phyloP scores from a whole-genome alignment of 2,329 filamentous ascomycete species.

The Apiospora aurea region DNA sequence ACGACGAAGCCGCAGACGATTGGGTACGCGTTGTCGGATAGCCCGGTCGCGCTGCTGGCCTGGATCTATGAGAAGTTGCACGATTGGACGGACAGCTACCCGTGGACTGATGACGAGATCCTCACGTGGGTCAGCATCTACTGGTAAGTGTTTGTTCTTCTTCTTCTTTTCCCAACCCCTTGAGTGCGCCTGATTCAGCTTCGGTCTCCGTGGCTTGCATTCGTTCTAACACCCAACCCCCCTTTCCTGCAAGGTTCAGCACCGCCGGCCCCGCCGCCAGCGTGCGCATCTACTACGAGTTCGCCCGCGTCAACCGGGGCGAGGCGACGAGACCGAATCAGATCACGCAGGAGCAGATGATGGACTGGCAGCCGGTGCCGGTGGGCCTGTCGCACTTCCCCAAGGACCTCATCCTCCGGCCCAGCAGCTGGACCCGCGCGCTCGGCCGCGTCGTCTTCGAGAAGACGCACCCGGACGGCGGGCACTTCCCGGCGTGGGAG shows the following conservation, averaged over 20 bases:
- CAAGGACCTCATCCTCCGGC: slow-evolving; percentile 55
- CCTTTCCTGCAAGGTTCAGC: slow-evolving; percentile 61
- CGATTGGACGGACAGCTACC: slow-evolving; percentile 76
- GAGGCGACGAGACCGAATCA: slow-evolving; percentile 49
- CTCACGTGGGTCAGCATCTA: slow-evolving; percentile 79
- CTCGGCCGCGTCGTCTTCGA: slow-evolving; percentile 60
- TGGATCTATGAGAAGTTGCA: slow-evolving; percentile 85
- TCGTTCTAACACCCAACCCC: neutral
- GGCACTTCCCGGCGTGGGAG: slow-evolving; percentile 60
- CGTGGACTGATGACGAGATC: slow-evolving; percentile 79
- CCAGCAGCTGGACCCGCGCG: slow-evolving; percentile 56
- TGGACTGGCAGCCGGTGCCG: slow-evolving; percentile 47
- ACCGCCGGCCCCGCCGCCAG: slow-evolving; percentile 69
- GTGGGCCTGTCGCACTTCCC: slow-evolving; percentile 58
- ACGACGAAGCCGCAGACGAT: slow-evolving; percentile 75
- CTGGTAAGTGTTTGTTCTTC: too few relatives aligned
- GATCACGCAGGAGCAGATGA: slow-evolving; percentile 55
- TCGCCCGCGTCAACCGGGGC: slow-evolving; percentile 49
- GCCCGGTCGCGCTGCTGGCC: slow-evolving; percentile 71
- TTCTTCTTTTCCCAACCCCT: too few relatives aligned
- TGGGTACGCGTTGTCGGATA: slow-evolving; percentile 72
- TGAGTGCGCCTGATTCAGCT: too few relatives aligned
- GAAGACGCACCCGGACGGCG: slow-evolving; percentile 48
- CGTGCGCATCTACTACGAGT: slow-evolving; percentile 76
- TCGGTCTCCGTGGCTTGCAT: slow-evolving; percentile 2